These are phyloP conservation scores for Diutina sp. DNA, from an alignment of 1,139 yeast genomes.

Conservation along the genomic window DNA sequence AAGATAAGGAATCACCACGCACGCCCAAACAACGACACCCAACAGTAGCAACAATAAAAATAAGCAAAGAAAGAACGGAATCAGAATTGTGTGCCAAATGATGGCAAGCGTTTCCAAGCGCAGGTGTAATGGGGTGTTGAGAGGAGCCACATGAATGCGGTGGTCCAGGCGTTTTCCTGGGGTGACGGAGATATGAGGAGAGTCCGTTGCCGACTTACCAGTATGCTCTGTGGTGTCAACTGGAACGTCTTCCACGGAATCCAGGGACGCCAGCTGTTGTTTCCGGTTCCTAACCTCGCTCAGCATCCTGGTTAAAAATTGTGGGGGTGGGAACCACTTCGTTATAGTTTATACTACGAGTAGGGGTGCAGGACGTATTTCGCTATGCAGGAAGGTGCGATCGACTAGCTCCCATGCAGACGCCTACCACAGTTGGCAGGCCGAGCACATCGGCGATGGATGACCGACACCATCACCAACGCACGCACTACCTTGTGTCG, in stretches of 20 bases:
- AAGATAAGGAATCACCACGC: slow-evolving; percentile 38
- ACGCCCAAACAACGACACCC: slow-evolving; percentile 62
- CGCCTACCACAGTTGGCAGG: neutral
- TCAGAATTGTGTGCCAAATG: slow-evolving; percentile 64
- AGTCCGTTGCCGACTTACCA: neutral
- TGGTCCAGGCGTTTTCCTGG: neutral
- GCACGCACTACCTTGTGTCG: neutral
- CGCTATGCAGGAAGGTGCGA: neutral
- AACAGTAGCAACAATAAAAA: slow-evolving; percentile 45
- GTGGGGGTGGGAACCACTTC: neutral
- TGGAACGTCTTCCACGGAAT: neutral
- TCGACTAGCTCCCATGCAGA: neutral
- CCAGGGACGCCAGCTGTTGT: neutral
- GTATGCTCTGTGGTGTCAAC: neutral
- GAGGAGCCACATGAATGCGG: slow-evolving; percentile 31
- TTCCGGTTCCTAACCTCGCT: neutral
- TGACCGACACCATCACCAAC: neutral
- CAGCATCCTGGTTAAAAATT: neutral
- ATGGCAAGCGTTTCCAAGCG: slow-evolving; percentile 63
- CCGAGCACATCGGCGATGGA: neutral
- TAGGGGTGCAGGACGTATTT: neutral
- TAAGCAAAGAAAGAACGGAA: slow-evolving; percentile 44
- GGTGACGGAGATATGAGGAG: neutral
- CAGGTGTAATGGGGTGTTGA: slow-evolving; percentile 40
- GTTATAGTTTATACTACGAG: neutral